A percentile compares a stretch with the other conserved stretches of the same genome.
Conservation (phyloP, 768 basidiomycete species). For the Termitomyces sp. region DNA sequence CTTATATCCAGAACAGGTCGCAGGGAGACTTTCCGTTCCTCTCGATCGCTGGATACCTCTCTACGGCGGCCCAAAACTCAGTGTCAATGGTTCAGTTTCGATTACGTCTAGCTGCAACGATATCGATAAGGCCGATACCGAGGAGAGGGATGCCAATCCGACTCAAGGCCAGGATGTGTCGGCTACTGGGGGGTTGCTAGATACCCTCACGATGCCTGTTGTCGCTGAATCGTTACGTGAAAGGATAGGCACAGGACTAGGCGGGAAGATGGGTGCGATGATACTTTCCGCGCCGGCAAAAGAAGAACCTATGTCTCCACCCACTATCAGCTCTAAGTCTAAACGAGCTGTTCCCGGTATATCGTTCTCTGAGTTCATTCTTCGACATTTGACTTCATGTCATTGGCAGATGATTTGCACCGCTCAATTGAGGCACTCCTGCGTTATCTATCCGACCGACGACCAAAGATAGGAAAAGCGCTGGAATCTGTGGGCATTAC, state of each 20-base stretch:
- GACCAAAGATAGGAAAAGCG: conserved; percentile 80
- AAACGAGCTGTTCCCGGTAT: conserved; percentile 25
- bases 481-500: conserved; percentile 66
- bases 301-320: conserved; percentile 63
- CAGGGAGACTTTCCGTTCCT: conserved; percentile 71
- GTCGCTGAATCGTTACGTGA: conserved; percentile 39
- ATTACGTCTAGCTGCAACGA: conserved; percentile 18
- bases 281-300: conserved; percentile 33
- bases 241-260: conserved; percentile 34
- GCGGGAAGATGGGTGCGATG: conserved; percentile 48
- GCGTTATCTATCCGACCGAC: conserved; percentile 82
- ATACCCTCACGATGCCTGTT: conserved; percentile 22
- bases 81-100: conserved; percentile 20
- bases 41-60: conserved; percentile 71
- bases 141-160: conserved; percentile 11
- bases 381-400: background rate
- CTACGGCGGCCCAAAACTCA: conserved; percentile 66
- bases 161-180: conserved; percentile 17
- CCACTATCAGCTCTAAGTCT: conserved; percentile 38
- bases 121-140: conserved; percentile 14
- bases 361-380: conserved; percentile 4
- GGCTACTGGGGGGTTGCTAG: conserved; percentile 25
- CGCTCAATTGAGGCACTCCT: conserved; percentile 85
- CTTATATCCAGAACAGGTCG: conserved; percentile 75
- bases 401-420: conserved; percentile 45